These are phyloP conservation scores for Mucor velutinosus DNA, from an alignment of 371 early-diverging fungal genomes.

Conservation along the genomic window DNA sequence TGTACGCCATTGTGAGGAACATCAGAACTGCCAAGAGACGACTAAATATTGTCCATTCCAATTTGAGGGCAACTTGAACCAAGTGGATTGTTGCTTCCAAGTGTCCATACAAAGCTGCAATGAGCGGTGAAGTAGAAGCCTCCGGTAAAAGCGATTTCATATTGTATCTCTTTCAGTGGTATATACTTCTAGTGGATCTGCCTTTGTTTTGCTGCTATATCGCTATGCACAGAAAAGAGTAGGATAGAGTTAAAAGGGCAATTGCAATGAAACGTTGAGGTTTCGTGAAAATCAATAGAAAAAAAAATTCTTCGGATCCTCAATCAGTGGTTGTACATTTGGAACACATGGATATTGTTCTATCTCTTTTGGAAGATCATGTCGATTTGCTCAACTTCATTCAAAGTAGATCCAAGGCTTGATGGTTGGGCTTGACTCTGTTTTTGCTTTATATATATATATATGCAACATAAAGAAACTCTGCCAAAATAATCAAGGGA, in stretches of 20 bases:
- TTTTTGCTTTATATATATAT: background rate
- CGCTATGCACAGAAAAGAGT: background rate
- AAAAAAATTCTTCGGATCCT: background rate
- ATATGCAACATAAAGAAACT: background rate
- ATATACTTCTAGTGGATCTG: background rate
- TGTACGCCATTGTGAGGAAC: slow-evolving; percentile 31
- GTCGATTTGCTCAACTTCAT: background rate
- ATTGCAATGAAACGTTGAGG: background rate
- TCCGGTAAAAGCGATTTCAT: slow-evolving; percentile 4
- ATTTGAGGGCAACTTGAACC: slow-evolving; percentile 35
- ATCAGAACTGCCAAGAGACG: slow-evolving; percentile 38
- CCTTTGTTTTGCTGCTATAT: background rate
- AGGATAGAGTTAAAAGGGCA: background rate
- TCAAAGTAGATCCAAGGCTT: background rate
- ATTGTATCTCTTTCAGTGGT: background rate
- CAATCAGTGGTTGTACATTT: background rate
- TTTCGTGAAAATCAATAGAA: background rate
- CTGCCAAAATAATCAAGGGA: background rate
- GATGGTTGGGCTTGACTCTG: background rate
- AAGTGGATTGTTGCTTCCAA: slow-evolving; percentile 41
- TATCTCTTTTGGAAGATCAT: background rate
- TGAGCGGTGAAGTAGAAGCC: slow-evolving; percentile 17
- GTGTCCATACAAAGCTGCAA: slow-evolving; percentile 40
- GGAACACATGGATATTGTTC: background rate
- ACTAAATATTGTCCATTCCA: slow-evolving; percentile 55